A percentile compares a stretch with the other conserved stretches of the same genome.
These are phyloP conservation scores for Arthrobotrys conoides DNA, from an alignment of 2,329 filamentous ascomycete genomes.

Conservation along the genomic window DNA sequence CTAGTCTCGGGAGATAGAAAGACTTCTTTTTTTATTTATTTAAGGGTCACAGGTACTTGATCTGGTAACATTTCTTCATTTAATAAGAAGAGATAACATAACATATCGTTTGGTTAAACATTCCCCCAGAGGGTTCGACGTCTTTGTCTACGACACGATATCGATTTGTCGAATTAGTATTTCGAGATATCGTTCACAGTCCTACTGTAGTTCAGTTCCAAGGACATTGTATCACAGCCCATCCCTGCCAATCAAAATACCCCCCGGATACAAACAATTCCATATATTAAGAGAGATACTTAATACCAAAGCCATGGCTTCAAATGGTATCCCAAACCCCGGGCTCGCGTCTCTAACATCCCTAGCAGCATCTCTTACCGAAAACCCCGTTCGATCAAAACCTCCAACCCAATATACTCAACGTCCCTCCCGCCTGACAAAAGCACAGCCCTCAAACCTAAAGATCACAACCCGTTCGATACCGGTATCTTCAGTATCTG, in stretches of 20 bases:
- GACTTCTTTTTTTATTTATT: slow-evolving; percentile 16
- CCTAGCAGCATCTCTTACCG: slow-evolving; percentile 40
- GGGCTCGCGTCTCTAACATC: slow-evolving; percentile 36
- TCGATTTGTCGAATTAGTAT: not conserved
- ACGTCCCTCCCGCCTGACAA: slow-evolving; percentile 43
- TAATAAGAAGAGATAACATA: not conserved
- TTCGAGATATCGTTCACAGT: slow-evolving; percentile 7
- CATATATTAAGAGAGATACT: not conserved
- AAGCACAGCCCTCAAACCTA: slow-evolving; percentile 12
- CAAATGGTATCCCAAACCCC: slow-evolving; percentile 1
- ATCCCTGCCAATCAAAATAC: slow-evolving; percentile 11
- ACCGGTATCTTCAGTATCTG: slow-evolving; percentile 27
- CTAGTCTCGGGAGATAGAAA: slow-evolving; percentile 49
- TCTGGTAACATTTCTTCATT: slow-evolving; percentile 41
- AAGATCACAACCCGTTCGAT: slow-evolving; percentile 39
- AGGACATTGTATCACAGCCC: slow-evolving; percentile 2
- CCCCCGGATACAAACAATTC: not conserved
- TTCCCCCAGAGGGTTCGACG: not conserved
- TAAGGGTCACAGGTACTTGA: slow-evolving; percentile 27
- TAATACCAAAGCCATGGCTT: slow-evolving; percentile 22
- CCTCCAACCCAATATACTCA: slow-evolving; percentile 41
- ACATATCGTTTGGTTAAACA: slow-evolving; percentile 30
- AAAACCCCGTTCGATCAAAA: slow-evolving; percentile 36
- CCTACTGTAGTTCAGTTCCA: not conserved
- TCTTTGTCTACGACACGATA: slow-evolving; percentile 6